Base-by-base conservation (phyloP, 495 filamentous ascomycete species). In the Penicillium fimorum region DNA sequence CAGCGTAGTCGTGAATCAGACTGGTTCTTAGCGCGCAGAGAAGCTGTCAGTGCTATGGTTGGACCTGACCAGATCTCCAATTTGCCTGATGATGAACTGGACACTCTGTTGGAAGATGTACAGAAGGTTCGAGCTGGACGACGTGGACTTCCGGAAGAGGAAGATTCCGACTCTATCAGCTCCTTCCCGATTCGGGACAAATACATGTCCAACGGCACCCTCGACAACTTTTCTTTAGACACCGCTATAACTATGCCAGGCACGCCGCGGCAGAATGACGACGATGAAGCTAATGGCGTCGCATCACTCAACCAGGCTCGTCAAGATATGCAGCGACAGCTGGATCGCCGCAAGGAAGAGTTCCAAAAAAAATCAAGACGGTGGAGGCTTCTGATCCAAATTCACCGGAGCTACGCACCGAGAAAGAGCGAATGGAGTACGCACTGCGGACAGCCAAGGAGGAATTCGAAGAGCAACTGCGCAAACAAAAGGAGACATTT, bases 151-250 rank as follows among this genome's bases (percentile, higher is more conserved):
- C 68, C 73, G 24, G 90, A 94, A 27, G 91, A 96, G 46, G 90
- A 96, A 50, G 94, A 97, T 67, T 82, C 85, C 50, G 94, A 97
- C 62, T 96, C 92, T 1, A 83, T 90, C 22, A 88, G 87, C 30
- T 96, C 92, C 9, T 96, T 91, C 69, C 88, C 90, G 2, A 78
- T 92, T 29, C 81, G 94, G 43, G 94, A 99, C 57, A 99, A 99
- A 65, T 97, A 97, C 70, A 86, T 95, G 79, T 96, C 92, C 4
- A 94, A 88, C 66, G 92, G 92, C 13, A 99, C 95, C 4, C 79
- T 96, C 38, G 94, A 99, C 68, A 96, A 96, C 69, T 94, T 97
- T 65, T 97, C 95, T 13, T 79, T 97, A 22, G 94, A 99, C 63
- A 99, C 95, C 4, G 86, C 86, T 2, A 80, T 97, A 40, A 99